phyloP scores from a whole-genome alignment of 2,329 filamentous ascomycete species.

The Erysiphe neolycopersici region DNA sequence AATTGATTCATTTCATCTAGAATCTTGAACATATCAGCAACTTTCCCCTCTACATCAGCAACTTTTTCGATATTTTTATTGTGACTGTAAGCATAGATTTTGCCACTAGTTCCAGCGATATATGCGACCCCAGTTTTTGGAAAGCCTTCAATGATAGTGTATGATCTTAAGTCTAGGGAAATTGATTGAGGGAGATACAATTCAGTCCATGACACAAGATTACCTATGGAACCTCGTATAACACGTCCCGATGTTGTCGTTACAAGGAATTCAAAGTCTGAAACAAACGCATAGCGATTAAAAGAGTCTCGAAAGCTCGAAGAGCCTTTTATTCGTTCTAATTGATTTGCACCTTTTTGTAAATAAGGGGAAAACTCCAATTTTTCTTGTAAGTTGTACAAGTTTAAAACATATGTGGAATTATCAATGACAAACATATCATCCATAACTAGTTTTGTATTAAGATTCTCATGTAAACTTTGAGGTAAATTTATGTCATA shows the following conservation, averaged over 20 bases:
- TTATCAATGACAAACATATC: not conserved
- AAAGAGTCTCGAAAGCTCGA: slow-evolving; percentile 18
- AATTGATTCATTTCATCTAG: slow-evolving; percentile 1
- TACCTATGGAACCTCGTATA: slow-evolving; percentile 18
- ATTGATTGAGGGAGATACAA: slow-evolving; percentile 10
- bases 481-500: slow-evolving; percentile 3
- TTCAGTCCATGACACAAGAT: slow-evolving; percentile 9
- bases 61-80: slow-evolving; percentile 4
- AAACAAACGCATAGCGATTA: slow-evolving; percentile 36
- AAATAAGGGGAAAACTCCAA: not conserved
- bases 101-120: slow-evolving; percentile 20
- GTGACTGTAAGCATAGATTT: slow-evolving; percentile 7
- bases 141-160: slow-evolving; percentile 19
- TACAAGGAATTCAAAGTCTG: slow-evolving; percentile 23
- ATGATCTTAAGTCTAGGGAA: slow-evolving; percentile 18
- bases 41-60: slow-evolving; percentile 7
- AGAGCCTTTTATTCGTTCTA: not conserved
- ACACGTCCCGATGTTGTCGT: slow-evolving; percentile 34
- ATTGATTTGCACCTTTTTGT: not conserved
- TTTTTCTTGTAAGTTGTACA: not conserved
- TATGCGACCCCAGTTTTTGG: slow-evolving; percentile 16
- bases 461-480: not conserved
- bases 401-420: not conserved
- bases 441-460: not conserved
- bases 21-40: slow-evolving; percentile 13